Percentiles rank a stretch among this genome's conserved stretches.
Conservation (phyloP, 441 rosid genomes). For the Populus tomentosa region DNA sequence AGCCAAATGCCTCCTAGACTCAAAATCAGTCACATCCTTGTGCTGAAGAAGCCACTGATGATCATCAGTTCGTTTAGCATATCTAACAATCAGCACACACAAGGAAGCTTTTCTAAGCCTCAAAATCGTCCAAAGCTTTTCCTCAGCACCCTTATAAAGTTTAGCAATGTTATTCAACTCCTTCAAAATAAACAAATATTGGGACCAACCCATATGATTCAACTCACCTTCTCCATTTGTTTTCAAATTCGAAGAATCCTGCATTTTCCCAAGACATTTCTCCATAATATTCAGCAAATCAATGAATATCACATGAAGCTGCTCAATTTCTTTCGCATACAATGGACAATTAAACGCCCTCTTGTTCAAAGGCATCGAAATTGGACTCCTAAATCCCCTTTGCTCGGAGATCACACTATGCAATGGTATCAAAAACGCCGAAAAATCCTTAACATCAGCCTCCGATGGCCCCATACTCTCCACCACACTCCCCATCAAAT, state of each 20-base stretch:
- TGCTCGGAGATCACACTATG: slow-evolving; percentile 33
- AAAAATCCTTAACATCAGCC: slow-evolving; percentile 51
- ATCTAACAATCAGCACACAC: slow-evolving; percentile 50
- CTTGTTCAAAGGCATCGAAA: slow-evolving; percentile 39
- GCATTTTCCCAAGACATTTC: slow-evolving; percentile 47
- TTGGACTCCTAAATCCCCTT: slow-evolving; percentile 25
- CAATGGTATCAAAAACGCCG: slow-evolving; percentile 54
- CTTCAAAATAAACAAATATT: slow-evolving; percentile 69
- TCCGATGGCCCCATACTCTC: slow-evolving; percentile 28
- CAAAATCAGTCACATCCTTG: slow-evolving; percentile 75
- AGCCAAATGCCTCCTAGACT: slow-evolving; percentile 75
- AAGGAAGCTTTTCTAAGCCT: slow-evolving; percentile 41
- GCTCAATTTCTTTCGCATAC: slow-evolving; percentile 40
- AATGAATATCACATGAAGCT: slow-evolving; percentile 39
- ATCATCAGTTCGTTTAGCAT: slow-evolving; percentile 61
- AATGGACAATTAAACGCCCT: slow-evolving; percentile 24
- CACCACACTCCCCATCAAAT: slow-evolving; percentile 30
- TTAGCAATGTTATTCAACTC: slow-evolving; percentile 54
- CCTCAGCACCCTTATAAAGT: slow-evolving; percentile 54
- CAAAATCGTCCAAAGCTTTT: slow-evolving; percentile 43
- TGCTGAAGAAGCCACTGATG: slow-evolving; percentile 72
- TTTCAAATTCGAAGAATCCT: slow-evolving; percentile 26
- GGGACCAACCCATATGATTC: slow-evolving; percentile 38
- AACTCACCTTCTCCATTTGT: slow-evolving; percentile 43
- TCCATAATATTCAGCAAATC: slow-evolving; percentile 50